A percentile compares a stretch with the other conserved stretches of the same genome.
phyloP scores from a whole-genome alignment of 1,284 basidiomycete species.

The Inonotus hispidus region DNA sequence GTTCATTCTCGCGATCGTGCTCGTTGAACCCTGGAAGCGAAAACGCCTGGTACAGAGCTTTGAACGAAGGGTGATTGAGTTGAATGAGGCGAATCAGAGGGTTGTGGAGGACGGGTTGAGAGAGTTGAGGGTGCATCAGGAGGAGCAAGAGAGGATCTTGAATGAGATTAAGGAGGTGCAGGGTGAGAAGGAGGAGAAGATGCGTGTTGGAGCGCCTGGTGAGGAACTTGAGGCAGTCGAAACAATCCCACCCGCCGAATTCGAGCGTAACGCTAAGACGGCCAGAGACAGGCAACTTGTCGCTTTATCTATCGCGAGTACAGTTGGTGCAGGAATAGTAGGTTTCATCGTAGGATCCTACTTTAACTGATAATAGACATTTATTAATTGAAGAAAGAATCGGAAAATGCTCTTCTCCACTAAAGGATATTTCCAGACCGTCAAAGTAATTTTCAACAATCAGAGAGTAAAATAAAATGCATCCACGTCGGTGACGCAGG shows the following conservation, averaged over 20 bases:
- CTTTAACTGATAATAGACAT: not conserved
- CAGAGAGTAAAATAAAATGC: too few relatives aligned
- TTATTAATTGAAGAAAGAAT: too few relatives aligned
- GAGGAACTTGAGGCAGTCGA: not conserved
- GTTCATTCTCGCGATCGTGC: conserved; percentile 79
- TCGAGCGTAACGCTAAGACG: conserved; percentile 2
- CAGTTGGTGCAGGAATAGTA: conserved; percentile 23
- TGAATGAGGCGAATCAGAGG: conserved; percentile 52
- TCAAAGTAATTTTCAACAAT: too few relatives aligned
- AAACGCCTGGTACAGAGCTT: conserved; percentile 78
- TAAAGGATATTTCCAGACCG: too few relatives aligned
- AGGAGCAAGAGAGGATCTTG: conserved; percentile 42
- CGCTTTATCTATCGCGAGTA: conserved; percentile 18
- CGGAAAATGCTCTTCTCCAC: too few relatives aligned
- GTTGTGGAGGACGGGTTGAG: conserved; percentile 43
- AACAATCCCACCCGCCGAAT: not conserved
- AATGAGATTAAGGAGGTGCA: conserved; percentile 1
- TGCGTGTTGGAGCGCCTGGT: not conserved
- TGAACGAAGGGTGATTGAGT: conserved; percentile 76
- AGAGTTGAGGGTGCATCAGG: conserved; percentile 45
- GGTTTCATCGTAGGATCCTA: conserved; percentile 20
- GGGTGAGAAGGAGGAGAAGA: not conserved
- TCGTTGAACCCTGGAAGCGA: conserved; percentile 95
- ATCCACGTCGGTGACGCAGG: too few relatives aligned
- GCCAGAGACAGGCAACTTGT: conserved; percentile 17